Evolutionary conservation across 2,329 filamentous ascomycete species (phyloP), one percentile per base, ranked within the genome.

Genomic region (Penicillium crustosum): DNA sequence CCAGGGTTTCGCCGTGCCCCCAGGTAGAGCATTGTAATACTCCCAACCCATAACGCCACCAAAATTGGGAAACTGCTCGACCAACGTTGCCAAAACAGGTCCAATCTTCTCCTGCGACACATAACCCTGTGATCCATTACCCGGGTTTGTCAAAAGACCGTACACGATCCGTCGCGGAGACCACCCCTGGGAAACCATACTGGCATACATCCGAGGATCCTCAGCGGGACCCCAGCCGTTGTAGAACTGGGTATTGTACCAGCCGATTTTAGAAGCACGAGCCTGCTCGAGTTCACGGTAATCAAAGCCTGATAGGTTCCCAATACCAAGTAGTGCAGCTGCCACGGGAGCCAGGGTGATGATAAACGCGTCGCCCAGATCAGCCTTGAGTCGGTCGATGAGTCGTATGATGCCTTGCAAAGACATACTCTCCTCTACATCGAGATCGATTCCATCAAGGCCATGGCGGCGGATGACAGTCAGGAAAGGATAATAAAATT

Each of bases 21-120:
- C 88, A 0, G 90, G 89, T 57, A 86, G 73, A 55, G 88, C 85
- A 77, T 96, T 95, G 77, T 93, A 96, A 72, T 94, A 96, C 77
- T 97, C 93, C 93, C 93, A 97, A 2, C 91, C 91, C 87, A 94
- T 94, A 7, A 97, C 86, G 0, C 93, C 93, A 0, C 92, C 93
- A 72, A 96, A 94, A 1, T 78, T 78, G 1, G 84, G 83, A 66
- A 90, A 90, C 58, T 81, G 81, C 36, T 83, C 77, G 36, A 82
- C 77, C 62, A 92, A 70, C 41, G 79, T 70, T 31, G 80, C 79
- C 44, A 91, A 71, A 21, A 88, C 84, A 19, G 79, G 77, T 12
- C 81, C 79, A 25, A 90, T 75, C 15, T 80, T 72, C 45, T 83
- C 80, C 57, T 85, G 82, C 1, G 83, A 79, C 1, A 93, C 85